phyloP scores from a whole-genome alignment of 2,329 filamentous ascomycete species.

The Microdochium paspali region DNA sequence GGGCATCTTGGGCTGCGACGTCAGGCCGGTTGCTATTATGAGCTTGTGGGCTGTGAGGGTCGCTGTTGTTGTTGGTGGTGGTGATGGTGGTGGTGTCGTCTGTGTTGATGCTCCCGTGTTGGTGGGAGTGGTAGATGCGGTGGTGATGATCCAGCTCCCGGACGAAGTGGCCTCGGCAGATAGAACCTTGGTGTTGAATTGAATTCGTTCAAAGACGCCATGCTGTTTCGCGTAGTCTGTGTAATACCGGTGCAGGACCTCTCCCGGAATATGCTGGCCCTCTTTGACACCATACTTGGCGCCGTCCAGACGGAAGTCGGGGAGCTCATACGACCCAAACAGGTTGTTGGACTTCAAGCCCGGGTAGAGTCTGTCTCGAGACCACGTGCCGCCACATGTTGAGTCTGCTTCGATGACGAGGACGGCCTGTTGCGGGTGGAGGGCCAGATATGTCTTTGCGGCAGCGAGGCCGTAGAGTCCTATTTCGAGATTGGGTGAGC shows the following conservation, averaged over 20 bases:
- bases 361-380: constrained; percentile 28
- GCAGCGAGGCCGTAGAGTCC: constrained; percentile 27
- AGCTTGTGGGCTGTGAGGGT: constrained; percentile 34
- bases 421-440: constrained; percentile 28
- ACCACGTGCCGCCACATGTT: constrained; percentile 31
- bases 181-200: constrained; percentile 40
- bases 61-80: too few relatives aligned
- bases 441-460: constrained; percentile 35
- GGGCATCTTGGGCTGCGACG: constrained; percentile 47
- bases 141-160: constrained; percentile 22
- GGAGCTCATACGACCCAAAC: constrained; percentile 26
- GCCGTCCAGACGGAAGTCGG: constrained; percentile 20
- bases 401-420: constrained; percentile 29
- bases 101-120: background rate
- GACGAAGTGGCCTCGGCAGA: constrained; percentile 29
- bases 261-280: constrained; percentile 51
- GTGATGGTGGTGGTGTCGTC: too few relatives aligned
- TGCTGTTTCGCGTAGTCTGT: constrained; percentile 43
- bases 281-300: constrained; percentile 26
- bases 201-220: constrained; percentile 35
- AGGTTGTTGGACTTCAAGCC: constrained; percentile 32
- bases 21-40: constrained; percentile 52
- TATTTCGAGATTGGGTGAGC: background rate
- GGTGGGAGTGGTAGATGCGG: constrained; percentile 1
- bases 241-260: constrained; percentile 46